phyloP scores from a whole-genome alignment of 2,329 filamentous ascomycete genomes.

The Mycogone perniciosa region DNA sequence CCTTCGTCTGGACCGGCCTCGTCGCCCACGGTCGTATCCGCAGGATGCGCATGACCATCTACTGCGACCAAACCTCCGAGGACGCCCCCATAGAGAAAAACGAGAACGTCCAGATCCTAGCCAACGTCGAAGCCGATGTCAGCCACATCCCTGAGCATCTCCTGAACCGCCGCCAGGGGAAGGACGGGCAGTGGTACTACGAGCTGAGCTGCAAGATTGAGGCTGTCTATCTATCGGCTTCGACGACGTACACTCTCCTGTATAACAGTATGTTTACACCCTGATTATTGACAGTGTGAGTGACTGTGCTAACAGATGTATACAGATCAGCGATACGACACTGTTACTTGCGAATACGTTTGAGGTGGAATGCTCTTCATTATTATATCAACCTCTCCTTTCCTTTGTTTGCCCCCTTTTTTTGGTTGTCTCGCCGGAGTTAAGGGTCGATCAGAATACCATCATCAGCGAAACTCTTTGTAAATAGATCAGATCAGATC shows the following conservation, averaged over 20 bases:
- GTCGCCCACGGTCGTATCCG: constrained; percentile 28
- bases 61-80: constrained; percentile 25
- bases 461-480: neutral
- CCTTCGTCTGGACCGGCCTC: constrained; percentile 26
- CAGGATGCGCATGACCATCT: constrained; percentile 31
- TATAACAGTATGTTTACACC: constrained; percentile 31
- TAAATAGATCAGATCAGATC: constrained; percentile 3
- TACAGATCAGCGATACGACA: constrained; percentile 33
- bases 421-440: constrained; percentile 3
- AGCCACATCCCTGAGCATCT: constrained; percentile 33
- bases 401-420: neutral
- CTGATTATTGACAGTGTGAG: constrained; percentile 14
- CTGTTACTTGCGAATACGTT: constrained; percentile 38
- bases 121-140: constrained; percentile 35
- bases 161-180: constrained; percentile 27
- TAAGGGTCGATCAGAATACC: neutral
- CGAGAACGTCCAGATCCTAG: constrained; percentile 30
- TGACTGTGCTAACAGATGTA: too few relatives aligned
- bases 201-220: constrained; percentile 35
- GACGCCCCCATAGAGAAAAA: constrained; percentile 32
- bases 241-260: constrained; percentile 37
- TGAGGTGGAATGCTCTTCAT: constrained; percentile 14
- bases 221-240: constrained; percentile 35
- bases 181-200: constrained; percentile 35
- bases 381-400: neutral